Base-by-base conservation (phyloP, 441 rosid genomes). In the Pelargonium australe region DNA sequence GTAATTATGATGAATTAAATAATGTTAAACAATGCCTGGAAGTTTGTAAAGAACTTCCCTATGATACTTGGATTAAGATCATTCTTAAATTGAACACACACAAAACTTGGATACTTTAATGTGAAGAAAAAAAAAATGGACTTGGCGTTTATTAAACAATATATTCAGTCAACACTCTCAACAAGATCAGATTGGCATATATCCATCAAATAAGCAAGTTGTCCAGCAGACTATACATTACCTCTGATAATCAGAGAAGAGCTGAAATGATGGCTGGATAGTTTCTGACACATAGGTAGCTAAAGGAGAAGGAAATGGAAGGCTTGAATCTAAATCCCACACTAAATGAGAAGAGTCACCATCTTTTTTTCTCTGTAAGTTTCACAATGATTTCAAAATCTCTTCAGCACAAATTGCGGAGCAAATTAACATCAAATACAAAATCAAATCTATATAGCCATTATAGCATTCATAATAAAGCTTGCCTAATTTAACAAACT, bases 291-390 rank as follows among this genome's bases (percentile, higher is more conserved):
- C 73, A 64, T 90, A 90, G 0, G 82, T 65, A 66, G 88, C 75
- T 72, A 90, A 74, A 20, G 89, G 83, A 72, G 86, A 85, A 71
- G 98, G 97, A 79, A 86, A 85, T 14, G 89, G 86, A 69, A 92
- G 89, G 72, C 75, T 79, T 0, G 98, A 90, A 84, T 92, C 92
- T 58, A 92, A 82, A 82, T 92, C 96, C 96, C 96, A 90, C 25
- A 86, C 96, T 65, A 85, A 66, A 67, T 72, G 72, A 75, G 81
- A 69, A 49, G 81, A 63, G 37, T 70, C 81, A 47, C 74, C 81
- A 70, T 75, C 87, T 58, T 67, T 79, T 84, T 80, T 88, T 69
- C 72, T 85, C 92, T 90, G 80, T 40, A 69, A 41, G 68, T 63
- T 44, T 65, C 34, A 69, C 44, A 6, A 13, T 10, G 61, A 47